Evolutionary conservation across 192 early-diverging fungal genomes (phyloP).

Genomic region (Physocladia obscura): DNA sequence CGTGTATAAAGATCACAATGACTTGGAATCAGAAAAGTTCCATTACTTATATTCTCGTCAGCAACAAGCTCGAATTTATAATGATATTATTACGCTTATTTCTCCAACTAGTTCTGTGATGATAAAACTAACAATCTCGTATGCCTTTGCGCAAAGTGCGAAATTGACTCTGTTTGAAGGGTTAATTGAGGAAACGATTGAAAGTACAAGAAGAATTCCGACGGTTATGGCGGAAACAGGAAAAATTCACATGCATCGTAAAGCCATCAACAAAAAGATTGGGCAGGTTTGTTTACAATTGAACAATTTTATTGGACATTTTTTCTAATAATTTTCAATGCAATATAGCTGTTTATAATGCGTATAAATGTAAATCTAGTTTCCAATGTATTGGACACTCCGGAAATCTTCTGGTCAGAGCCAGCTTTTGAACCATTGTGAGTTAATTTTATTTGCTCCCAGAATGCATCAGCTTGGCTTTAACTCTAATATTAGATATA

Average conservation of each 20-base stretch:
- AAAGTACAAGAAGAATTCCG: constrained; percentile 86
- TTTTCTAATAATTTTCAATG: not conserved
- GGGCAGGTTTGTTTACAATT: constrained; percentile 55
- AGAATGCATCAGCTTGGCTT: not conserved
- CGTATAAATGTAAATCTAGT: constrained; percentile 84
- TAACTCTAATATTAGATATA: constrained; percentile 54
- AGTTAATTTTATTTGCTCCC: not conserved
- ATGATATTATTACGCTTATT: constrained; percentile 82
- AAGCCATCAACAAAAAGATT: constrained; percentile 91
- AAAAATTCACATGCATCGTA: constrained; percentile 71
- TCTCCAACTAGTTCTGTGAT: constrained; percentile 48
- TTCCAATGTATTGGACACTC: constrained; percentile 68
- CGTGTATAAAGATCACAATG: constrained; percentile 26
- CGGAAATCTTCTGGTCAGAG: constrained; percentile 79
- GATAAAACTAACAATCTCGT: constrained; percentile 92
- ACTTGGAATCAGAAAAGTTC: constrained; percentile 73
- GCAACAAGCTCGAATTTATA: constrained; percentile 74
- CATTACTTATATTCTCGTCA: constrained; percentile 74
- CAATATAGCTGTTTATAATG: constrained; percentile 40
- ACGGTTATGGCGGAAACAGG: constrained; percentile 91
- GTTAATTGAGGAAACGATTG: constrained; percentile 91
- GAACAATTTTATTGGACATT: not conserved
- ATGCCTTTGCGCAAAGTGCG: constrained; percentile 93
- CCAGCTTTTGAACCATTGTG: constrained; percentile 73
- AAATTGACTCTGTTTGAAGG: constrained; percentile 93